phyloP scores from a whole-genome alignment of 179 eudicot genomes.

The Silene coronaria region DNA sequence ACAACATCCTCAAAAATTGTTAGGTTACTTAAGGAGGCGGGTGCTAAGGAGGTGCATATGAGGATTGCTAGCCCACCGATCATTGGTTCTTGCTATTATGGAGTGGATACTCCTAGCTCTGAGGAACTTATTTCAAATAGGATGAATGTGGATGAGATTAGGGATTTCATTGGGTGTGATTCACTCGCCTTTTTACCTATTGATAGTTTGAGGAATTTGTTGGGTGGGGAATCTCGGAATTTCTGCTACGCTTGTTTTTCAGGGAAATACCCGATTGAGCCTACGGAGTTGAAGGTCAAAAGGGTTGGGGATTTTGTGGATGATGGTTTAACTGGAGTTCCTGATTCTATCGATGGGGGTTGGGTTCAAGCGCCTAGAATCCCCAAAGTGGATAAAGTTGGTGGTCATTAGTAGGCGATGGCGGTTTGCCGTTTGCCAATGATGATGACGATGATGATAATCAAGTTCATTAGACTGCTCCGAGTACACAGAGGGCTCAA shows the following conservation, averaged over 20 bases:
- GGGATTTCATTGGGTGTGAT: conserved; percentile 65
- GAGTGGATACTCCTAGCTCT: conserved; percentile 70
- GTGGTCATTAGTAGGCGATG: conserved; percentile 16
- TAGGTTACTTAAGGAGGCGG: conserved; percentile 62
- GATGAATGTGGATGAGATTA: conserved; percentile 59
- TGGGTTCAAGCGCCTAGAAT: conserved; percentile 44
- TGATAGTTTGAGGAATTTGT: conserved; percentile 44
- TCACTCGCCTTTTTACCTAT: conserved; percentile 62
- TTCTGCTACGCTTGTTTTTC: conserved; percentile 79
- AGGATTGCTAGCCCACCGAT: conserved; percentile 83
- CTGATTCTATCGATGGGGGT: conserved; percentile 52
- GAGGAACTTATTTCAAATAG: conserved; percentile 72
- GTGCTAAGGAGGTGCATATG: conserved; percentile 80
- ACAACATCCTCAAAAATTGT: conserved; percentile 75
- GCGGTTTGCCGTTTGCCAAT: neutral
- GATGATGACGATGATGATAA: conserved; percentile 8
- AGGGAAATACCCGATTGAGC: conserved; percentile 60
- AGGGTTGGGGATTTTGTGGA: conserved; percentile 62
- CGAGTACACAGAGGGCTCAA: neutral
- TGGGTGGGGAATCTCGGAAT: conserved; percentile 43
- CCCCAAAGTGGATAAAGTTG: conserved; percentile 27
- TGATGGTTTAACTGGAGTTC: conserved; percentile 63
- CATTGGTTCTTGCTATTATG: conserved; percentile 72
- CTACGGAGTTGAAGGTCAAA: conserved; percentile 47
- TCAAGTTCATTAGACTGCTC: conserved; percentile 4